Evolutionary conservation across 176 grass and related monocot species (phyloP).

Genomic region (Tillandsia fasciculata): DNA sequence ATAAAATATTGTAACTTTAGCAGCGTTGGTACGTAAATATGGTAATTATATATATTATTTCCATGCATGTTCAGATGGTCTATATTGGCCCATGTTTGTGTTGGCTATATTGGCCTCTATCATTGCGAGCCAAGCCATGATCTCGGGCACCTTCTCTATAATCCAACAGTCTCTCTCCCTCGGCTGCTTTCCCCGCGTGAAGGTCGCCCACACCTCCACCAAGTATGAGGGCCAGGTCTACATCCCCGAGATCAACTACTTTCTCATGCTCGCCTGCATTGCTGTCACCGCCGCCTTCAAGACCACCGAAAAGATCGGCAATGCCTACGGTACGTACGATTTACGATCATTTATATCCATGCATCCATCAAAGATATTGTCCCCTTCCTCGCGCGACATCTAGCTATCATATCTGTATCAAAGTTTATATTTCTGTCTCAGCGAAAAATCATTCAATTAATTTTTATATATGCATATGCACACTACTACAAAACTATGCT

Average conservation of each 20-base stretch:
- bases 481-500: too few relatives aligned
- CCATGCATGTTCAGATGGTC: slow-evolving; percentile 26
- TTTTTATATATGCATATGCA: too few relatives aligned
- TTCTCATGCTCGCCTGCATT: slow-evolving; percentile 82
- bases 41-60: not conserved
- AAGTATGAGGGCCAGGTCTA: slow-evolving; percentile 82
- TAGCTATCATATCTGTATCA: too few relatives aligned
- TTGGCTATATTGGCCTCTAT: slow-evolving; percentile 63
- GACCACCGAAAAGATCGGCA: slow-evolving; percentile 63
- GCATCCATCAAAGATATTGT: not conserved
- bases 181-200: slow-evolving; percentile 81
- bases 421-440: too few relatives aligned
- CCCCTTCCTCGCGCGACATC: too few relatives aligned
- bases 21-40: not conserved
- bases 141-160: slow-evolving; percentile 82
- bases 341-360: not conserved
- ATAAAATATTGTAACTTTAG: too few relatives aligned
- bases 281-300: slow-evolving; percentile 85
- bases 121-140: slow-evolving; percentile 90
- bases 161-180: slow-evolving; percentile 70
- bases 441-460: too few relatives aligned
- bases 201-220: slow-evolving; percentile 71
- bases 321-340: slow-evolving; percentile 68
- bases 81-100: slow-evolving; percentile 78
- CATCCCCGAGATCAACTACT: slow-evolving; percentile 85